Conservation (phyloP, 2,329 filamentous ascomycete genomes). For the Aulographum hederae region DNA sequence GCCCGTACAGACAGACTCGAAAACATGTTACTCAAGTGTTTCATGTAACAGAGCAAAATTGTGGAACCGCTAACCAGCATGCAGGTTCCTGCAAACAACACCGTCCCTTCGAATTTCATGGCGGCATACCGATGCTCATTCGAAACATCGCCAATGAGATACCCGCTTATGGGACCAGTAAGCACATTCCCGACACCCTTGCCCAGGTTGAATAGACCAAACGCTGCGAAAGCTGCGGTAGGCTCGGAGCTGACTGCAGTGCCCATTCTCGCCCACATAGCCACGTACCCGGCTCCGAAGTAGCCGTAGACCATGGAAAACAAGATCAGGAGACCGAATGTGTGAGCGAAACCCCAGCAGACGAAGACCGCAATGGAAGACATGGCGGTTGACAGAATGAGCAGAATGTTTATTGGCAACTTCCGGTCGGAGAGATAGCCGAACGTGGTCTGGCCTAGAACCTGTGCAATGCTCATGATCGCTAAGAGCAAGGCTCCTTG, state of each 20-base stretch:
- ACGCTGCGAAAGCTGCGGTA: slow-evolving; percentile 2
- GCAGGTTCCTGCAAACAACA: slow-evolving; percentile 3
- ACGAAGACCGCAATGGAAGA: slow-evolving; percentile 1
- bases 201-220: slow-evolving; percentile 1
- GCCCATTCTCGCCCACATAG: slow-evolving; percentile 3
- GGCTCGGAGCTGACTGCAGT: slow-evolving; percentile 2
- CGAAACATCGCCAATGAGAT: not conserved
- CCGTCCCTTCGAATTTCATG: not conserved
- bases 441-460: slow-evolving; percentile 4
- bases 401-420: not conserved
- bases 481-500: slow-evolving; percentile 4
- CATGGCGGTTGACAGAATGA: slow-evolving; percentile 3
- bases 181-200: slow-evolving; percentile 3
- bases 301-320: slow-evolving; percentile 4
- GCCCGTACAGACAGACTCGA: too few relatives aligned
- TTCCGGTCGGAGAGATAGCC: slow-evolving; percentile 5
- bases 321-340: slow-evolving; percentile 1
- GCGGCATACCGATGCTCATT: not conserved
- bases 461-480: slow-evolving; percentile 3
- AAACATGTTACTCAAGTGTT: too few relatives aligned
- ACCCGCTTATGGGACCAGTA: slow-evolving; percentile 1
- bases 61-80: slow-evolving; percentile 2
- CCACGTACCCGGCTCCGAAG: slow-evolving; percentile 4
- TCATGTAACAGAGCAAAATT: not conserved
- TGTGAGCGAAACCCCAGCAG: slow-evolving; percentile 2